A percentile compares a stretch with the other conserved stretches of the same genome.
phyloP scores from a whole-genome alignment of 345 rosid genomes.

The Theobroma cacao region DNA sequence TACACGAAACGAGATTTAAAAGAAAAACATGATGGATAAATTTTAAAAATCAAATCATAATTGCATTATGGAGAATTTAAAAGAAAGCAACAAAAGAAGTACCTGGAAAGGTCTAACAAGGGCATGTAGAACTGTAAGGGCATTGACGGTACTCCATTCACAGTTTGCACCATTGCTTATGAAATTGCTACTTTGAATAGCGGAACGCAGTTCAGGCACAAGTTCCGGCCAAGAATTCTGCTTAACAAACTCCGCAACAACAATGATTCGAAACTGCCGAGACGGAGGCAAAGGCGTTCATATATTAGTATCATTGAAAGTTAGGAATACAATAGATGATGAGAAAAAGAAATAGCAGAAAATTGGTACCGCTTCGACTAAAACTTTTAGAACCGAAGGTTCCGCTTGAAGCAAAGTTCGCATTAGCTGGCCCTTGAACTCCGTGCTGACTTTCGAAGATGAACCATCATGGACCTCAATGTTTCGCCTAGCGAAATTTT shows the following conservation, averaged over 20 bases:
- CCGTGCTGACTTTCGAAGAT: slow-evolving; percentile 47
- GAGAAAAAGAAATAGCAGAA: background rate
- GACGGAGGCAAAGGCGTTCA: slow-evolving; percentile 10
- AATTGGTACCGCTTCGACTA: slow-evolving; percentile 66
- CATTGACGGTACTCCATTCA: slow-evolving; percentile 57
- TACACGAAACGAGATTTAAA: background rate
- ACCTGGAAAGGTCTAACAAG: slow-evolving; percentile 87
- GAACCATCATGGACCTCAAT: slow-evolving; percentile 27
- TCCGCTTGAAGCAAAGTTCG: slow-evolving; percentile 61
- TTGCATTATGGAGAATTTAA: background rate
- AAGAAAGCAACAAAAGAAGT: background rate
- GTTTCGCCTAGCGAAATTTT: slow-evolving; percentile 61
- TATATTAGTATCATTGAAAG: background rate
- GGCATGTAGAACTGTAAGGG: slow-evolving; percentile 60
- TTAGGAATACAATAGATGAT: background rate
- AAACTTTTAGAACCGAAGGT: slow-evolving; percentile 60
- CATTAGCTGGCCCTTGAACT: slow-evolving; percentile 74
- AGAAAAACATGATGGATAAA: background rate
- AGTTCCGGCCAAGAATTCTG: slow-evolving; percentile 78
- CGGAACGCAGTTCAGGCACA: slow-evolving; percentile 56
- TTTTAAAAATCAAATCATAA: background rate
- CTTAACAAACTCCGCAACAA: slow-evolving; percentile 62
- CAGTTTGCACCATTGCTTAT: slow-evolving; percentile 29
- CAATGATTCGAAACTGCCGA: slow-evolving; percentile 60
- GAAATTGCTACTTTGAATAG: slow-evolving; percentile 58